Conservation (phyloP, 2,329 filamentous ascomycete genomes). For the Bipolaris sorokiniana region DNA sequence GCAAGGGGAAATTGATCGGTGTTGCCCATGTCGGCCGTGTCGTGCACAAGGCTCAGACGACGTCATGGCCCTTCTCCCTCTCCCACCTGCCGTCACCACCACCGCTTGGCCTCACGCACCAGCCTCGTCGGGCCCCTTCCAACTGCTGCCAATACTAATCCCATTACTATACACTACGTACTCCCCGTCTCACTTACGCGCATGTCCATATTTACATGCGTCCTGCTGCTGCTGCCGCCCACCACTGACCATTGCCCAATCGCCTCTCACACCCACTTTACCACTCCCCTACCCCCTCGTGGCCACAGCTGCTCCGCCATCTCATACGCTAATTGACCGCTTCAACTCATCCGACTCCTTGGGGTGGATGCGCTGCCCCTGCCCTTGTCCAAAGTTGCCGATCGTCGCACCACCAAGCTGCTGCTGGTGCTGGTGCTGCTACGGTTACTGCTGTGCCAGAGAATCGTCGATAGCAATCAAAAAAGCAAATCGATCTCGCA, state of each 20-base stretch:
- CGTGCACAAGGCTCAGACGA: constrained; percentile 9
- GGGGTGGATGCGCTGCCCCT: constrained; percentile 11
- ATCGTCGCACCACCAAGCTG: neutral
- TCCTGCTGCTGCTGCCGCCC: constrained; percentile 1
- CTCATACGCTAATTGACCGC: constrained; percentile 18
- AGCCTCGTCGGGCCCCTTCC: neutral
- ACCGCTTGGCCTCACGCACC: neutral
- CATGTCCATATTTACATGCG: neutral
- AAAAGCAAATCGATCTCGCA: neutral
- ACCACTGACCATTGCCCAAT: neutral
- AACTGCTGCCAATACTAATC: neutral
- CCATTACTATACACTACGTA: too few species aligned
- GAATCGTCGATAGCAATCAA: neutral
- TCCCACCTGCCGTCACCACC: neutral
- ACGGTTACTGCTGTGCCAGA: neutral
- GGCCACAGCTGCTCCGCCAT: constrained; percentile 11
- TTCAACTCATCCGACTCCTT: constrained; percentile 13
- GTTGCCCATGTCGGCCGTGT: constrained; percentile 2
- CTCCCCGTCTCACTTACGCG: neutral
- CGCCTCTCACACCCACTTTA: neutral
- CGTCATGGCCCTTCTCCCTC: constrained; percentile 11
- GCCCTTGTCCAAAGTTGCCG: constrained; percentile 7
- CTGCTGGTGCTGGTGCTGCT: neutral
- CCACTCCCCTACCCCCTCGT: neutral
- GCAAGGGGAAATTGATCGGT: constrained; percentile 12